Evolutionary conservation across 306 rosid genomes (phyloP), one percentile per base, ranked within the genome.

Genomic region (Ochetophila trinervis): DNA sequence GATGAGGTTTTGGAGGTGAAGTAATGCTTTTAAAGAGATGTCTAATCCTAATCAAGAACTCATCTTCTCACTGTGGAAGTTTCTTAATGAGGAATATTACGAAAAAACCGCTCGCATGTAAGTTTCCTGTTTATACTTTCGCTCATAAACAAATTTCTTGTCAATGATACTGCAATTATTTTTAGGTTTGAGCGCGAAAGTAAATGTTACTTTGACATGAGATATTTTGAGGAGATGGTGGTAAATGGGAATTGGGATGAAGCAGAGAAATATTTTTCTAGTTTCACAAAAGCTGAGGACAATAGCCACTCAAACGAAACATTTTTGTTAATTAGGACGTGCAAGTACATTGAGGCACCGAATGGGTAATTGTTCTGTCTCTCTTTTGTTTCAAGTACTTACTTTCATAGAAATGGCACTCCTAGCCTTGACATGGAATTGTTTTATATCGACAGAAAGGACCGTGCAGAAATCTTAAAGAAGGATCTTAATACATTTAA

Each of bases 401-500:
- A 27, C 2, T 27, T 27, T 27, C 32, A 27, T 27, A 27, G 4
- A 27, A 27, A 27, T 27, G 32, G 32, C 32, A 27, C 4, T 4
- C 32, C 32, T 27, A 4, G 32, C 17, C 40, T 36, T 18, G 9
- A 9, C 24, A 16, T 37, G 23, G 23, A 36, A 15, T 66, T 22
- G 18, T 53, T 40, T 45, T 6, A 1, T 24, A 22, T 53, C 23
- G 50, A 44, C 62, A 66, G 71, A 4, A 54, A 66, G 49, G 90
- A 82, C 6, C 85, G 85, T 24, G 72, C 82, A 16, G 90, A 86
- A 61, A 86, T 89, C 63, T 60, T 89, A 61, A 87, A 79, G 63
- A 86, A 84, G 63, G 96, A 89, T 73, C 74, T 89, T 51, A 86
- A 84, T 63, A 91, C 84, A 51, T 89, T 89, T 76, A 71, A 92